A percentile compares a stretch with the other conserved stretches of the same genome.
Evolutionary conservation across 352 stramenopile genomes (phyloP).

Genomic region (Pythium vanterpoolii): DNA sequence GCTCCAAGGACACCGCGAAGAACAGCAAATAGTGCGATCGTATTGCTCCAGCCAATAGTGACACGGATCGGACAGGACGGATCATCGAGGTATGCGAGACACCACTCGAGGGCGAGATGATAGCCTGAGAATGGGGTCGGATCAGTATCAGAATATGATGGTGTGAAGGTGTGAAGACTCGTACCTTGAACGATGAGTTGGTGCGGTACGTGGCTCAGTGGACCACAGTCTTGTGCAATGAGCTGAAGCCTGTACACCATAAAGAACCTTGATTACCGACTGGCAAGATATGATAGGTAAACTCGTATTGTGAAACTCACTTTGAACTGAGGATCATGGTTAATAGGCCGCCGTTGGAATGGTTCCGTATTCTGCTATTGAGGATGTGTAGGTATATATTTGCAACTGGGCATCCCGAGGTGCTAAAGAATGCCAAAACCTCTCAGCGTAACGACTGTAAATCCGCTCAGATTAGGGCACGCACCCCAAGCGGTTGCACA

Average conservation of each 20-base stretch:
- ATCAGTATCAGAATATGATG: not conserved
- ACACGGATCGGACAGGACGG: slow-evolving; percentile 39
- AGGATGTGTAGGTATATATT: slow-evolving; percentile 62
- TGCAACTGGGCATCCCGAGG: slow-evolving; percentile 36
- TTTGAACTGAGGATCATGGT: slow-evolving; percentile 31
- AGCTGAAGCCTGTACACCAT: slow-evolving; percentile 7
- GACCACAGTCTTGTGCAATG: slow-evolving; percentile 4
- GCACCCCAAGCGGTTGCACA: slow-evolving; percentile 40
- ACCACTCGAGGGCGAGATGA: slow-evolving; percentile 45
- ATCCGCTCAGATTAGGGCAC: not conserved
- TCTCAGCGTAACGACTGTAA: not conserved
- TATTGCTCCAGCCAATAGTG: slow-evolving; percentile 44
- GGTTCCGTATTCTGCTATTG: slow-evolving; percentile 41
- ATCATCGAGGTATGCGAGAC: slow-evolving; percentile 40
- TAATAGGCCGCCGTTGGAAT: slow-evolving; percentile 46
- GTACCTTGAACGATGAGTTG: slow-evolving; percentile 11
- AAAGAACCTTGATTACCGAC: not conserved
- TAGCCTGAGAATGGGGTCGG: slow-evolving; percentile 25
- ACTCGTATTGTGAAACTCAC: slow-evolving; percentile 21
- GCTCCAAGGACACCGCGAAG: slow-evolving; percentile 41
- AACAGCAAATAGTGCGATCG: slow-evolving; percentile 30
- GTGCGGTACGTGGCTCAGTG: not conserved
- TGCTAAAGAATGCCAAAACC: not conserved
- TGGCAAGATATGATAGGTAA: too few relatives aligned
- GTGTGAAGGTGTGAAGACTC: not conserved